Base-by-base conservation (phyloP, 2,329 filamentous ascomycete genomes). In the Aspergillus pseudoterreus region DNA sequence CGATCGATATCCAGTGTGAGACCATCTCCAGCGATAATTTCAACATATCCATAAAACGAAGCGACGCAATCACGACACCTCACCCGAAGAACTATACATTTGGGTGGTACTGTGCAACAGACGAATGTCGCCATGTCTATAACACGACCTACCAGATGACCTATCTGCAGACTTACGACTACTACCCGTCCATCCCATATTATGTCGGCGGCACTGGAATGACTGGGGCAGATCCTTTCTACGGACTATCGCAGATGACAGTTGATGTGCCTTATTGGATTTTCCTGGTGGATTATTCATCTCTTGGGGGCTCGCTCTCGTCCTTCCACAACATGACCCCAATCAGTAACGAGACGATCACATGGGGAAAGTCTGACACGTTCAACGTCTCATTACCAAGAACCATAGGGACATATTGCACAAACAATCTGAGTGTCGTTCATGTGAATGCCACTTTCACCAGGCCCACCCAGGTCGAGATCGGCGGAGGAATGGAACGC, bases 251-350 rank as follows among this genome's bases (percentile, higher is more conserved):
- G 6, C 6, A 42, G 27, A 30, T 30, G 8, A 30, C 8, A 11
- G 27, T 42, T 10, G 39, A 42, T 22, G 14, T 19, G 11, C 39
- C 39, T 12, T 42, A 42, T 4, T 24, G 10, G 12, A 22, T 44
- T 14, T 27, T 6, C 17, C 12, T 44, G 12, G 22, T 19, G n/a
- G 43, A 44, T 4, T 32, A 30, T 21, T n/a, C 43, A 14, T 44
- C 43, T 14, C 43, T 44, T 15, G 43, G 43, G 12, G 43, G 22
- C 22, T 27, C 43, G 5, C 11, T 44, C 43, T 12, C 14, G 2
- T 44, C 43, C n/a, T 44, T 44, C 43, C n/a, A 15, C 14, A 44
- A 44, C 43, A 44, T 27, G 22, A 44, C 43, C 14, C 43, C 43
- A 1, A 30, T 21, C 43, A 15, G 12, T 6, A 32, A 44, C 17